phyloP scores from a whole-genome alignment of 768 basidiomycete genomes.

The Dendrothele bispora region DNA sequence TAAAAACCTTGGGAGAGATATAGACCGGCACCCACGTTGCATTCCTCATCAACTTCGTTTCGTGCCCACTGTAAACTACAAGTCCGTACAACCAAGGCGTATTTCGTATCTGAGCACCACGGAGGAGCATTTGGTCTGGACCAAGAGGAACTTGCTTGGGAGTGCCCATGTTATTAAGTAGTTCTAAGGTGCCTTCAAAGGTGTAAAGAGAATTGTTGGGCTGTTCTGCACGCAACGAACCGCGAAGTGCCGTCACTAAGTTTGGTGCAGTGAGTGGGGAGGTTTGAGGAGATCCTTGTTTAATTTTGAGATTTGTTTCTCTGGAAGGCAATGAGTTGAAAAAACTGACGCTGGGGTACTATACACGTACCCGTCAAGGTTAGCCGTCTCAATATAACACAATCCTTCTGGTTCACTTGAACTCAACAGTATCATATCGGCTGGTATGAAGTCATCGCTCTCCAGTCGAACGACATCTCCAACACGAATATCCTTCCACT shows the following conservation, averaged over 20 bases:
- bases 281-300: constrained; percentile 88
- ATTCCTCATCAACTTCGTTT: constrained; percentile 98
- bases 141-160: constrained; percentile 87
- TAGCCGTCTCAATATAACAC: constrained; percentile 97
- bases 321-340: constrained; percentile 35
- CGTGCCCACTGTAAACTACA: constrained; percentile 93
- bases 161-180: constrained; percentile 53
- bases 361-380: constrained; percentile 83
- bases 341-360: constrained; percentile 2
- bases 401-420: constrained; percentile 96
- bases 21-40: constrained; percentile 71
- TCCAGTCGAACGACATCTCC: constrained; percentile 93
- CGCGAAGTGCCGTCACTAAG: constrained; percentile 70
- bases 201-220: constrained; percentile 98
- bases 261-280: constrained; percentile 74
- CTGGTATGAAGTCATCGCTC: constrained; percentile 92
- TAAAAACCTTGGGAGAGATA: neutral
- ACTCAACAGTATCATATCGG: constrained; percentile 84
- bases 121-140: constrained; percentile 90
- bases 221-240: constrained; percentile 90
- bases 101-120: constrained; percentile 94
- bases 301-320: constrained; percentile 99
- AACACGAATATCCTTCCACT: constrained; percentile 88
- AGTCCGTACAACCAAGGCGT: constrained; percentile 96
- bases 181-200: constrained; percentile 80